Percentiles rank a stretch among this genome's conserved stretches.
Evolutionary conservation across 805 yeast genomes (phyloP).

Genomic region (Cephaloascus fragrans): DNA sequence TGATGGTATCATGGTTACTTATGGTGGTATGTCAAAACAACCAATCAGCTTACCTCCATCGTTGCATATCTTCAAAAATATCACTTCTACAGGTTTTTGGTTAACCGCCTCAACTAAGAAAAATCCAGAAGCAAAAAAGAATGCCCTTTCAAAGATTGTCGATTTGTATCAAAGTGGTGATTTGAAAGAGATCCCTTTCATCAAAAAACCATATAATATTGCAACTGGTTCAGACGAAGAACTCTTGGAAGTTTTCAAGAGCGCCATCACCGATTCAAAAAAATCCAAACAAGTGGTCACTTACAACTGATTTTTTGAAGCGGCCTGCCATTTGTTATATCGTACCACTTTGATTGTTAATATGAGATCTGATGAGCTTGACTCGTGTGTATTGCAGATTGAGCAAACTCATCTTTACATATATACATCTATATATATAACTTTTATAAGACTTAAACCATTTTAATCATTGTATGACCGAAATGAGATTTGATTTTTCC

Average conservation of each 20-base stretch:
- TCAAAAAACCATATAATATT: conserved; percentile 24
- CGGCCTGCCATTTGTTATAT: too few species aligned
- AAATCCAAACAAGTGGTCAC: conserved; percentile 36
- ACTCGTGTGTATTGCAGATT: too few species aligned
- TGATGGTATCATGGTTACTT: conserved; percentile 76
- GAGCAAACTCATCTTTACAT: too few species aligned
- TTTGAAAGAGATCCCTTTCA: conserved; percentile 36
- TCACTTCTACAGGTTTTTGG: conserved; percentile 90
- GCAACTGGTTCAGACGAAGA: conserved; percentile 28
- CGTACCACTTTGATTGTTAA: too few species aligned
- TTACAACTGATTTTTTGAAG: background rate
- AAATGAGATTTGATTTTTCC: too few species aligned
- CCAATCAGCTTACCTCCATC: conserved; percentile 91
- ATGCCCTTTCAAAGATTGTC: conserved; percentile 45
- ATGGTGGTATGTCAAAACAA: conserved; percentile 96
- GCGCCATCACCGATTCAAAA: conserved; percentile 30
- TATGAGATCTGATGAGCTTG: too few species aligned
- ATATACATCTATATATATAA: too few species aligned
- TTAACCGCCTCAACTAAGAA: conserved; percentile 56
- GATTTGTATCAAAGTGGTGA: conserved; percentile 50
- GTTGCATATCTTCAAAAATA: conserved; percentile 79
- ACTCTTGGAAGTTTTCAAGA: conserved; percentile 28
- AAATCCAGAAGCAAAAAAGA: conserved; percentile 50
- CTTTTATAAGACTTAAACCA: too few species aligned
- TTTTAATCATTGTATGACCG: too few species aligned